Evolutionary conservation across 345 rosid genomes (phyloP).

Genomic region (Microcos paniculata): DNA sequence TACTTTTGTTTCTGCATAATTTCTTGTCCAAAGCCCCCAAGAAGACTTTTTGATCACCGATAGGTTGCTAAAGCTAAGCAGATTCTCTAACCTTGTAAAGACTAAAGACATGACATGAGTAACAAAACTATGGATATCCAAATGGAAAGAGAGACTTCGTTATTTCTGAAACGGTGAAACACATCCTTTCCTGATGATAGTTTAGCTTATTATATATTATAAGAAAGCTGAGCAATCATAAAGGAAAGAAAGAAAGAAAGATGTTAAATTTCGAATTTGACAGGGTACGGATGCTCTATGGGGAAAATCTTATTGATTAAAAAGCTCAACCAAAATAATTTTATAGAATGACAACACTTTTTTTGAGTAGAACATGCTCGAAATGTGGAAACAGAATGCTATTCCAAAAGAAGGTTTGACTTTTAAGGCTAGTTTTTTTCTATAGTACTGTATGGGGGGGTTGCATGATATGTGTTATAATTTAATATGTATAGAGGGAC

Average conservation of each 20-base stretch:
- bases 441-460: not conserved
- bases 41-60: not conserved
- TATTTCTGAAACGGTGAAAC: not conserved
- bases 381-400: conserved; percentile 31
- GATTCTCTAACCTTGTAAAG: not conserved
- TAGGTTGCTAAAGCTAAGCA: not conserved
- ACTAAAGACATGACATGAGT: not conserved
- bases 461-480: not conserved
- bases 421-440: conserved; percentile 13
- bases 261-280: conserved; percentile 3
- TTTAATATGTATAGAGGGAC: conserved; percentile 6
- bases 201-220: not conserved
- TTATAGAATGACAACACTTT: not conserved
- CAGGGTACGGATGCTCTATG: conserved; percentile 1
- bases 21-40: not conserved
- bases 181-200: not conserved
- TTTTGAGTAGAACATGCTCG: conserved; percentile 27
- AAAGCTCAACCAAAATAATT: conserved; percentile 7
- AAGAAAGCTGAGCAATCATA: not conserved
- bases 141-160: not conserved
- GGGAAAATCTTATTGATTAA: not conserved
- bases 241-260: not conserved
- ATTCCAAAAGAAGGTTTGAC: conserved; percentile 28
- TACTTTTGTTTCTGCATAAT: not conserved
- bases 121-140: not conserved